Base-by-base conservation (phyloP, 2,329 filamentous ascomycete genomes). In the Stenocarpella maydis region DNA sequence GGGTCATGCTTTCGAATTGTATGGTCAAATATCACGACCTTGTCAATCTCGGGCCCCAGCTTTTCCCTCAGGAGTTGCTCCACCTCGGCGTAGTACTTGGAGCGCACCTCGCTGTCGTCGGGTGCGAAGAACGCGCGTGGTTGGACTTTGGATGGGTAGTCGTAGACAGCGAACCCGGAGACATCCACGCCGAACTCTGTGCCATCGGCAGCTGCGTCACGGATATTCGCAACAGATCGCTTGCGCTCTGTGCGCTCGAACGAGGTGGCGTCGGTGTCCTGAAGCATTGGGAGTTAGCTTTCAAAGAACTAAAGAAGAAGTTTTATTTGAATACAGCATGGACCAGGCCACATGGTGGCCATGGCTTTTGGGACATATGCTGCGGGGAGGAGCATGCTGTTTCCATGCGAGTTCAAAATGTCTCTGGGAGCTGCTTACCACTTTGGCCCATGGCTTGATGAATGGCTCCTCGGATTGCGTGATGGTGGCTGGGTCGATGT, bases 21-120 rank as follows among this genome's bases (percentile, higher is more conserved):
- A 77, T 93, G 91, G 78, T 93, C 91, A 76, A 93, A 93, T 69
- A 92, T 90, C 70, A 89, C 84, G 14, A 93, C 84, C 71, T 88
- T 88, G 66, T 86, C 86, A 65, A 90, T 81, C 0, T 83, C 85
- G 0, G 84, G 81, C 10, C 69, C 55, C 0, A 91, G 80, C 53
- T 86, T 85, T 34, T 82, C 78, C 15, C 83, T 82, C 2, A 92
- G 80, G 1, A 92, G 77, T 0, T 79, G 76, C 73, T 91, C 88
- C 1, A 91, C 85, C 73, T 91, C 89, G 24, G 77, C 75, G 75
- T 92, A 92, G 79, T 92, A 92, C 0, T 79, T 80, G 0, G 77
- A 74, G 45, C 88, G 83, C 9, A 92, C 84, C 15, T 84, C 82
- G 0, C 74, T 75, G 19, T 91, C 88, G 67, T 90, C 85, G 0